Percentiles rank a stretch among this genome's conserved stretches.
phyloP scores from a whole-genome alignment of 441 rosid genomes.

The Erysimum pusillum region DNA sequence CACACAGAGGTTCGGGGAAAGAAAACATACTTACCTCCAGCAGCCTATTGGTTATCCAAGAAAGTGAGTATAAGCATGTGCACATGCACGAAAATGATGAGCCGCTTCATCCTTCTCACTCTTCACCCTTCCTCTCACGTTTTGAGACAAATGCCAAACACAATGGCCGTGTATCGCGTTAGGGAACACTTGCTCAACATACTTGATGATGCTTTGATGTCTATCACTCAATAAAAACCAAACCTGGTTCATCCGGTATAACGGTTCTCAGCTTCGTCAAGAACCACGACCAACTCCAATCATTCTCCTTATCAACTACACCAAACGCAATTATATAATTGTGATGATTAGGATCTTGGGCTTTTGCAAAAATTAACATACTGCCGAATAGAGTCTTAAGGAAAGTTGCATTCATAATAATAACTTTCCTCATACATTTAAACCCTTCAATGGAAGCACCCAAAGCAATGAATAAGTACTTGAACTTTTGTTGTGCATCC shows the following conservation, averaged over 20 bases:
- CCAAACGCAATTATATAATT: background rate
- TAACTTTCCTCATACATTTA: too few species aligned
- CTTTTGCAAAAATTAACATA: background rate
- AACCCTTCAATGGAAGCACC: background rate
- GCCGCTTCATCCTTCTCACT: too few species aligned
- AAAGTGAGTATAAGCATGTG: background rate
- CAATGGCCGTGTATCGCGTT: too few species aligned
- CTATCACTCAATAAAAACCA: background rate
- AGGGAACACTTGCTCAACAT: too few species aligned
- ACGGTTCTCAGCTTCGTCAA: background rate
- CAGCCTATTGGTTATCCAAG: too few species aligned
- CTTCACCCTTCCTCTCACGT: too few species aligned
- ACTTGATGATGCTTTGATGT: background rate
- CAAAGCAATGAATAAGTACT: background rate
- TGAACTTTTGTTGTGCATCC: background rate
- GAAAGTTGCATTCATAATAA: background rate
- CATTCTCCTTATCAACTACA: background rate
- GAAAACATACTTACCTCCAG: too few species aligned
- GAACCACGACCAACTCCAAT: background rate
- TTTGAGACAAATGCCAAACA: too few species aligned
- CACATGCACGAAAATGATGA: too few species aligned
- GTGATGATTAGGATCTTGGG: background rate
- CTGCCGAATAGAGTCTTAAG: background rate
- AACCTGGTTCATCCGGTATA: background rate
- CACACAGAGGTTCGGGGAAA: too few species aligned